A percentile compares a stretch with the other conserved stretches of the same genome.
Conservation (phyloP, 139 green algal species). For the Haematococcus sp. region DNA sequence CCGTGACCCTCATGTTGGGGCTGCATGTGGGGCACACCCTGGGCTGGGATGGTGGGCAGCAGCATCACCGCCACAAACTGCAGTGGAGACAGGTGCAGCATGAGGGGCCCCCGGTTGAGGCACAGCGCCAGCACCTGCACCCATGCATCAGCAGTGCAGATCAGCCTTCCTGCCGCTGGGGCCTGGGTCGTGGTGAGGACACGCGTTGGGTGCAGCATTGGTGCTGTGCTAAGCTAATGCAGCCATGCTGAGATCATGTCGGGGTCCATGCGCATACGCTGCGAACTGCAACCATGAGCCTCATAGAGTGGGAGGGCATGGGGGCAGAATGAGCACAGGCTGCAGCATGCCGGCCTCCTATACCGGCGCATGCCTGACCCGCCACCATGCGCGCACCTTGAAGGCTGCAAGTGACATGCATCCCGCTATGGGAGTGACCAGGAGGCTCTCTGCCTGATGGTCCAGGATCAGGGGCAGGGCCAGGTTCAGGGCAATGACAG, state of each 20-base stretch:
- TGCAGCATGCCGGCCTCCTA: no score
- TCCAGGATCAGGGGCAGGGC: constrained; percentile 13
- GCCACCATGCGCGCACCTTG: constrained; percentile 20
- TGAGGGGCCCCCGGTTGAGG: constrained; percentile 16
- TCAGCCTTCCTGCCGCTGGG: no score
- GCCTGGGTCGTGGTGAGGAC: no score
- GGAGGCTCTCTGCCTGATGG: constrained; percentile 5
- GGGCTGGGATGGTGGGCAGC: constrained; percentile 18
- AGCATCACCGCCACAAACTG: constrained; percentile 11
- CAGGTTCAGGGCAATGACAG: not conserved
- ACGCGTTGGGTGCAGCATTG: no score
- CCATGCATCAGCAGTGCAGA: no score
- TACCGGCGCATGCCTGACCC: no score
- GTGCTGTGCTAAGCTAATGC: no score
- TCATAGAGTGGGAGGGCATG: no score
- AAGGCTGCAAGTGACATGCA: constrained; percentile 23
- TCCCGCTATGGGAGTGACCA: constrained; percentile 15
- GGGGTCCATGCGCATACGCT: no score
- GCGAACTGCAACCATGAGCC: no score
- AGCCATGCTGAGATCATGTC: no score
- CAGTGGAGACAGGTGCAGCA: constrained; percentile 7
- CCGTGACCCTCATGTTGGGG: not conserved
- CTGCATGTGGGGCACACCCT: not conserved
- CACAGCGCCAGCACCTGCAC: constrained; percentile 26
- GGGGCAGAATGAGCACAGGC: no score